phyloP scores from a whole-genome alignment of 257 asterid species.

The Solanum medicagineum region DNA sequence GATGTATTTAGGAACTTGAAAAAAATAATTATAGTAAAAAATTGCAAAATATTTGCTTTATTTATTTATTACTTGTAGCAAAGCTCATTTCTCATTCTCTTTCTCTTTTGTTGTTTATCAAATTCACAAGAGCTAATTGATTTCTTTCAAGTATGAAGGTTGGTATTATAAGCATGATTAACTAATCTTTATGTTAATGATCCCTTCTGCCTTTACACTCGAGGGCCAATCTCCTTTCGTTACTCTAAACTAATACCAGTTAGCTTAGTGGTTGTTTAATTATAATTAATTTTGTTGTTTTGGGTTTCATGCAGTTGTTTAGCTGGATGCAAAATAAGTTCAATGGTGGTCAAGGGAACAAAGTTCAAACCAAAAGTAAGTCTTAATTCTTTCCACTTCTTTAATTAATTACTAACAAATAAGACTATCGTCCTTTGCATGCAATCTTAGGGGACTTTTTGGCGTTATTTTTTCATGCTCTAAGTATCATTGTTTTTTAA shows the following conservation, averaged over 20 bases:
- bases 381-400: neutral
- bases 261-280: too few species aligned
- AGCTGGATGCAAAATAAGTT: slow-evolving; percentile 30
- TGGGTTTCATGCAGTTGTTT: slow-evolving; percentile 19
- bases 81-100: slow-evolving; percentile 39
- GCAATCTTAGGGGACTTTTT: neutral
- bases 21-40: slow-evolving; percentile 6
- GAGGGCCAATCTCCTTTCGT: too few species aligned
- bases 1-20: slow-evolving; percentile 21
- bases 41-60: neutral
- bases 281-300: neutral
- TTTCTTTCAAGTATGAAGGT: slow-evolving; percentile 38
- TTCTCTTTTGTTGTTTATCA: neutral
- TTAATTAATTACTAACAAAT: neutral
- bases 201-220: too few species aligned
- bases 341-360: slow-evolving; percentile 16
- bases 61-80: slow-evolving; percentile 10
- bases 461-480: too few species aligned
- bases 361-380: neutral
- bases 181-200: too few species aligned
- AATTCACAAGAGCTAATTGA: neutral
- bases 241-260: too few species aligned
- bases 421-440: neutral
- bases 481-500: too few species aligned
- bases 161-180: neutral